phyloP scores from a whole-genome alignment of 495 filamentous ascomycete species.

The Ascobolus immersus region DNA sequence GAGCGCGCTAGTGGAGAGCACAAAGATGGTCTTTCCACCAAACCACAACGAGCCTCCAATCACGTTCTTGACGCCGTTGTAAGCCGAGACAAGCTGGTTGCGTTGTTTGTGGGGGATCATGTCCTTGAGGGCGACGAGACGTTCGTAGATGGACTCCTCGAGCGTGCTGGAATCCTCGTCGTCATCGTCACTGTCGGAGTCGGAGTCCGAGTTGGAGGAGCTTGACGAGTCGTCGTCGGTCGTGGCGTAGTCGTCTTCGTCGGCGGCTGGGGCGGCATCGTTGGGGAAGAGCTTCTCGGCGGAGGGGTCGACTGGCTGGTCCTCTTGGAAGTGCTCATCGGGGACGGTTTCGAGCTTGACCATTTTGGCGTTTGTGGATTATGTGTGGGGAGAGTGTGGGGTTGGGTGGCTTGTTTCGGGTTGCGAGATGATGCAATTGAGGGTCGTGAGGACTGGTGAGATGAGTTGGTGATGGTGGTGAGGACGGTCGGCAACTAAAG shows the following conservation, averaged over 20 bases:
- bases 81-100: conserved; percentile 33
- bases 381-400: conserved; percentile 4
- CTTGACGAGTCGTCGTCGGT: conserved; percentile 50
- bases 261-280: no score
- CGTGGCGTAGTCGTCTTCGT: conserved; percentile 71
- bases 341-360: conserved; percentile 89
- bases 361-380: conserved; percentile 48
- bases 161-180: conserved; percentile 22
- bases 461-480: background rate
- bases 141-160: conserved; percentile 46
- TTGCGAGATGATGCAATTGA: background rate
- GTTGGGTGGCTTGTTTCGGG: conserved; percentile 1
- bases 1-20: conserved; percentile 64
- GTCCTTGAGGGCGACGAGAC: conserved; percentile 64
- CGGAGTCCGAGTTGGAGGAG: conserved; percentile 15
- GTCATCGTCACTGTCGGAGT: conserved; percentile 28
- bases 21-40: conserved; percentile 62
- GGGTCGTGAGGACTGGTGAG: background rate
- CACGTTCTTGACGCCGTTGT: conserved; percentile 30
- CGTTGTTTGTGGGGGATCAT: conserved; percentile 71
- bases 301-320: conserved; percentile 36
- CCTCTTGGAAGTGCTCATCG: conserved; percentile 67
- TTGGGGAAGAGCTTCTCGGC: no score
- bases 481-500: background rate
- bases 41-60: conserved; percentile 37